Base-by-base conservation (phyloP, 202 grass and related monocot genomes). In the Elaeis oleifera region DNA sequence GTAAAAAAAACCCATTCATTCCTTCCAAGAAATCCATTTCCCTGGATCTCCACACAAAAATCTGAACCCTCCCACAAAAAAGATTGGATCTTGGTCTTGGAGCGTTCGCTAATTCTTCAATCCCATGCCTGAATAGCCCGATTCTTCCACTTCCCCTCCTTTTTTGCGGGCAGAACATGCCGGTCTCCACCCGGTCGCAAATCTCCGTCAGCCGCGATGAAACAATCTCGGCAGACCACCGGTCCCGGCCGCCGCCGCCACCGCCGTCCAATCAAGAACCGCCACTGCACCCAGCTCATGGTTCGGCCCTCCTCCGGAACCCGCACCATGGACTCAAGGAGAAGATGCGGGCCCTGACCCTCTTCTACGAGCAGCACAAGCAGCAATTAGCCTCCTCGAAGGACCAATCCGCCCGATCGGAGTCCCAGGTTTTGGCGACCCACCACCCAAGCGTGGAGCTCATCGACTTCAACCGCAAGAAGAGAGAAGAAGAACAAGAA, bases 321-420 rank as follows among this genome's bases (percentile, higher is more conserved):
- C 54, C 69, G 25, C 88, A 97, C 71, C 74, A 82, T 56, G 74
- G 76, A 18, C 88, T 97, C 57, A 83, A 84, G 62, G 88, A 92
- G 54, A 97, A 86, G 85, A 66, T 97, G 80, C 74, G 52, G 16
- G 76, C 66, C 4, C 84, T 97, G 80, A 89, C 80, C 20, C 72
- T 81, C 50, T 31, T 65, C 18, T 92, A 84, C 68, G 82, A 97
- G 81, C 82, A 97, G 80, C 88, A 97, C 4, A 83, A 83, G 74
- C 80, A 74, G 65, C 74, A 77, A 23, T 53, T 76, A 25, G 77
- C 79, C 54, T 53, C 79, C 21, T 78, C 78, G 26, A 59, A 74
- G 66, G 71, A 48, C 7, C 49, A 44, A 13, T 13, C 36, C 9
- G 8, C 36, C 36, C 36, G 36, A 44, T 44, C 36, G 9, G 8